phyloP scores from a whole-genome alignment of 306 rosid species.

The Casuarina equisetifolia region DNA sequence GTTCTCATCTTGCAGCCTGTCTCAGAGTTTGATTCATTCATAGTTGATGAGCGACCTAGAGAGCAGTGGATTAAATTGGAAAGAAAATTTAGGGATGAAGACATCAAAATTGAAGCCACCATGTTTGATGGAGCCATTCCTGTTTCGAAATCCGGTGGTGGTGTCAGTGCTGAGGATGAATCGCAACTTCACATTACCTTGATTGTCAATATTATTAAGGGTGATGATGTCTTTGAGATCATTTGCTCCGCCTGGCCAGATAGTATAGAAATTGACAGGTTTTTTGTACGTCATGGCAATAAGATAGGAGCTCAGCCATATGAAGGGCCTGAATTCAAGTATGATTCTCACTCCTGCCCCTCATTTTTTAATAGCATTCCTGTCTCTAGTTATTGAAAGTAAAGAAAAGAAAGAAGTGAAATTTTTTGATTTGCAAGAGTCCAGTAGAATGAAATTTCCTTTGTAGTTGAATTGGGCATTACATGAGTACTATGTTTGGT shows the following conservation, averaged over 20 bases:
- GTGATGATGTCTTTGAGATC: slow-evolving; percentile 53
- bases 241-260: slow-evolving; percentile 91
- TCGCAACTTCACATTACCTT: slow-evolving; percentile 64
- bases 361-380: not conserved
- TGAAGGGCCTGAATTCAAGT: slow-evolving; percentile 78
- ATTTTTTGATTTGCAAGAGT: not conserved
- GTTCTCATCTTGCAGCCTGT: slow-evolving; percentile 50
- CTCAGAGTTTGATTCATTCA: slow-evolving; percentile 52
- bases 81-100: slow-evolving; percentile 58
- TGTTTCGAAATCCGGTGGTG: slow-evolving; percentile 36
- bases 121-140: slow-evolving; percentile 67
- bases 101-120: slow-evolving; percentile 74
- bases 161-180: slow-evolving; percentile 38
- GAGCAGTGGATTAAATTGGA: slow-evolving; percentile 76
- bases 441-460: not conserved
- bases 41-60: slow-evolving; percentile 62
- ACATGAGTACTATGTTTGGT: not conserved
- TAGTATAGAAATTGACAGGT: slow-evolving; percentile 52
- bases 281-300: slow-evolving; percentile 32
- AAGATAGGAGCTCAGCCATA: slow-evolving; percentile 55
- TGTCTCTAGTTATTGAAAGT: not conserved
- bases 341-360: slow-evolving; percentile 27
- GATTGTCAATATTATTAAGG: slow-evolving; percentile 62
- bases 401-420: not conserved
- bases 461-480: not conserved